These are phyloP conservation scores for Gleditsia sinensis DNA, from an alignment of 306 rosid genomes.

Conservation along the genomic window DNA sequence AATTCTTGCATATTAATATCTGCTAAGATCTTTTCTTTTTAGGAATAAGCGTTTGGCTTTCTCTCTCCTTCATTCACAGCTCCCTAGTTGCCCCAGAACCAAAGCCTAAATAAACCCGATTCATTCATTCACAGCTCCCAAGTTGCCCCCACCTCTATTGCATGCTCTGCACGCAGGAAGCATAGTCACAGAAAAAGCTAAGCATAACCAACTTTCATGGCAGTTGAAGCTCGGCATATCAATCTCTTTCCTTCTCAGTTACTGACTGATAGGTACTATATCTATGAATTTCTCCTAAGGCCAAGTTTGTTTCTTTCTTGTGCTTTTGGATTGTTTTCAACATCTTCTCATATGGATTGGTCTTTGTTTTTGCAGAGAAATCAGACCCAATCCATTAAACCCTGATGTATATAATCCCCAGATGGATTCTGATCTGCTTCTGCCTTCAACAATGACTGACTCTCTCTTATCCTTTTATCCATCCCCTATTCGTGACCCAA, in stretches of 20 bases:
- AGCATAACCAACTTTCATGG: conserved; percentile 53
- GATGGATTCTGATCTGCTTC: conserved; percentile 32
- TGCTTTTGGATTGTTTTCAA: not conserved
- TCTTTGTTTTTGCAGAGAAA: conserved; percentile 39
- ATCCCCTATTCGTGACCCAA: conserved; percentile 25
- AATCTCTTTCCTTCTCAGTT: conserved; percentile 53
- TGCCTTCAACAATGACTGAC: conserved; percentile 34
- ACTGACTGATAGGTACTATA: conserved; percentile 39
- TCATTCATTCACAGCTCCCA: conserved; percentile 30
- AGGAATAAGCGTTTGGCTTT: conserved; percentile 37
- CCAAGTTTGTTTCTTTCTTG: not conserved
- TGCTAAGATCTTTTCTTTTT: not conserved
- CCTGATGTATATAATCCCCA: not conserved
- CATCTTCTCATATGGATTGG: not conserved
- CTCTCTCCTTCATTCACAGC: conserved; percentile 11
- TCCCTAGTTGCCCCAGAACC: not conserved
- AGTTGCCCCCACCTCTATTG: conserved; percentile 39
- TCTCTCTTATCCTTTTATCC: conserved; percentile 32
- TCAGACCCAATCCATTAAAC: conserved; percentile 19
- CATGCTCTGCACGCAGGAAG: conserved; percentile 32
- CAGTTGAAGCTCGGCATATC: conserved; percentile 70
- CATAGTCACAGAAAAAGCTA: not conserved
- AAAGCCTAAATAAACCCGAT: conserved; percentile 37
- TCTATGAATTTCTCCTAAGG: not conserved
- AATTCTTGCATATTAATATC: not conserved